phyloP scores from a whole-genome alignment of 208 protist species.

The Trypanosoma platydactyli region DNA sequence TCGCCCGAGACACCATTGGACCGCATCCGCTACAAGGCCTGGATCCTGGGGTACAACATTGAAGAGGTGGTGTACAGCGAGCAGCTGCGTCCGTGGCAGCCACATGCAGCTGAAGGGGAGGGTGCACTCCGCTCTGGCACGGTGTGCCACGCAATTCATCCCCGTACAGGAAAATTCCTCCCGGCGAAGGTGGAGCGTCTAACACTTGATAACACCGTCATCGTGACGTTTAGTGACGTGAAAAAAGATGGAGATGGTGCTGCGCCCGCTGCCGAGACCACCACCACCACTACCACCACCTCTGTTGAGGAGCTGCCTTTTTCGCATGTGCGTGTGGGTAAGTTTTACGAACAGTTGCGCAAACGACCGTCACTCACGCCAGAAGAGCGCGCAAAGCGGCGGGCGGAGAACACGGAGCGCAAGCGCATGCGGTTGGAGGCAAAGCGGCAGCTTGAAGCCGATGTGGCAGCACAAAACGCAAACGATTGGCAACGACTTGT shows the following conservation, averaged over 20 bases:
- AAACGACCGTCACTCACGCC: conserved; percentile 46
- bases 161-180: conserved; percentile 38
- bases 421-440: conserved; percentile 51
- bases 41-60: conserved; percentile 75
- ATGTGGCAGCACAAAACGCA: conserved; percentile 55
- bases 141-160: conserved; percentile 72
- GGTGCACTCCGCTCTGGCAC: conserved; percentile 43
- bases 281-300: not conserved
- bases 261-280: not conserved
- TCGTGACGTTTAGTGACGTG: conserved; percentile 38
- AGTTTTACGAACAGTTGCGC: conserved; percentile 62
- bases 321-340: conserved; percentile 54
- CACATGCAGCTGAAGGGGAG: conserved; percentile 20
- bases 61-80: conserved; percentile 64
- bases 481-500: conserved; percentile 75
- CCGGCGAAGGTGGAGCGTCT: conserved; percentile 58
- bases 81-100: conserved; percentile 57
- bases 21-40: conserved; percentile 52
- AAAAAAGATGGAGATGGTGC: conserved; percentile 11
- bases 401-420: conserved; percentile 37
- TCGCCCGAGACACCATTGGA: conserved; percentile 43
- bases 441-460: conserved; percentile 41
- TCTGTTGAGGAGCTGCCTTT: conserved; percentile 50
- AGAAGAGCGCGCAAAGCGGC: conserved; percentile 44
- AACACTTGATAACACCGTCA: conserved; percentile 64